Evolutionary conservation across 768 basidiomycete species (phyloP).

Genomic region (Collybia mongolica): DNA sequence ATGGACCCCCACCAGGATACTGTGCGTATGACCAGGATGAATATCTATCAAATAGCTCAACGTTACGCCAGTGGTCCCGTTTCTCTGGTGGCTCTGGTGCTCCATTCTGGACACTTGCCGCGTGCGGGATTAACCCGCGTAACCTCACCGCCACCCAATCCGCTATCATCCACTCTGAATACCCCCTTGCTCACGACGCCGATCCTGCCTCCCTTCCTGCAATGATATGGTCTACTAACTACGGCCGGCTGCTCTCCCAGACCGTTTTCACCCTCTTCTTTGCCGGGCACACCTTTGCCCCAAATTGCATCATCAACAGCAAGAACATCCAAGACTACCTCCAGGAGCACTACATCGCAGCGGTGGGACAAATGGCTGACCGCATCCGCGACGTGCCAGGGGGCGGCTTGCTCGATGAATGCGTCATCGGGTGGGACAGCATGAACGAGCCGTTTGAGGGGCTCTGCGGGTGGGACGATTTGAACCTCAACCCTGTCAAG

Average conservation of each 20-base stretch:
- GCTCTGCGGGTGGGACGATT: conserved; percentile 62
- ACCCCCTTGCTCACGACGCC: conserved; percentile 58
- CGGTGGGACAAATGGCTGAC: conserved; percentile 75
- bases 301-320: conserved; percentile 88
- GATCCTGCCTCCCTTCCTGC: conserved; percentile 78
- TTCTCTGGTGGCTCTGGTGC: conserved; percentile 95
- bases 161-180: conserved; percentile 88
- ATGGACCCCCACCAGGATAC: conserved; percentile 97
- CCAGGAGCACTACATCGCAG: conserved; percentile 72
- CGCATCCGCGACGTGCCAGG: conserved; percentile 72
- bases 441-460: conserved; percentile 96
- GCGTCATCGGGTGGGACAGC: conserved; percentile 95
- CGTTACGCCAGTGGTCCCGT: conserved; percentile 76
- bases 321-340: conserved; percentile 90
- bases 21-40: conserved; percentile 46
- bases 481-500: conserved; percentile 58
- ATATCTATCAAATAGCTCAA: neutral
- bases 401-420: conserved; percentile 77
- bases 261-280: conserved; percentile 96
- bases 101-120: conserved; percentile 89
- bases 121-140: conserved; percentile 87
- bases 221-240: conserved; percentile 98
- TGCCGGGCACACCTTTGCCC: conserved; percentile 86
- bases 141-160: conserved; percentile 84
- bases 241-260: conserved; percentile 82